Evolutionary conservation across 805 yeast genomes (phyloP).

Genomic region (Candida stauntonica): DNA sequence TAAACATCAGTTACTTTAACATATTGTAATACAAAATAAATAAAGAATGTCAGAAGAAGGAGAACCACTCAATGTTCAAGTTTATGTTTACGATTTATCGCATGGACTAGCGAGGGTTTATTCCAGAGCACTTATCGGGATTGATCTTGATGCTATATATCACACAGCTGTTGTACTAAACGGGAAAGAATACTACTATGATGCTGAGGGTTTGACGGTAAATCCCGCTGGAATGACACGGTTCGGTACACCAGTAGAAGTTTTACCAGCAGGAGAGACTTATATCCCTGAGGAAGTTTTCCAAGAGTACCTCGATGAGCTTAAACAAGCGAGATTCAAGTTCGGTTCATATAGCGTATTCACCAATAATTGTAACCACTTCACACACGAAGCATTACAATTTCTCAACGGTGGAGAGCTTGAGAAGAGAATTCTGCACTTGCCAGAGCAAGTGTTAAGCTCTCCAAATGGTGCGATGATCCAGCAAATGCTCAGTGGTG

Average conservation of each 20-base stretch:
- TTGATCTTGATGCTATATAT: slow-evolving; percentile 57
- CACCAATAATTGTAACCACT: slow-evolving; percentile 65
- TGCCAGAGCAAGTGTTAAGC: slow-evolving; percentile 48
- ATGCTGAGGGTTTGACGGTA: slow-evolving; percentile 48
- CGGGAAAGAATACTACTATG: slow-evolving; percentile 54
- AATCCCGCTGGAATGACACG: slow-evolving; percentile 49
- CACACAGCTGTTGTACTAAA: slow-evolving; percentile 57
- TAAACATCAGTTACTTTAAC: too few relatives aligned
- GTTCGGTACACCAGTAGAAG: slow-evolving; percentile 53
- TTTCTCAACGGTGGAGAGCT: slow-evolving; percentile 53
- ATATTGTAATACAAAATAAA: too few relatives aligned
- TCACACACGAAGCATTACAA: slow-evolving; percentile 52
- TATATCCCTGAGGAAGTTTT: slow-evolving; percentile 47
- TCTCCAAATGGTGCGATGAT: slow-evolving; percentile 51
- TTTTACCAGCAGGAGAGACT: slow-evolving; percentile 51
- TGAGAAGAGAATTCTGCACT: slow-evolving; percentile 46
- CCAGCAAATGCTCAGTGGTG: slow-evolving; percentile 30
- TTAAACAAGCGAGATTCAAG: slow-evolving; percentile 38
- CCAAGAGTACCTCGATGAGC: slow-evolving; percentile 48
- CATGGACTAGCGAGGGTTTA: slow-evolving; percentile 53
- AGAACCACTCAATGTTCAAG: slow-evolving; percentile 11
- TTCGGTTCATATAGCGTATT: slow-evolving; percentile 48
- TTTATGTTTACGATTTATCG: slow-evolving; percentile 55
- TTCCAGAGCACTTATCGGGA: slow-evolving; percentile 49
- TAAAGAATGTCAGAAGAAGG: slow-evolving; percentile 4